Percentiles rank a stretch among this genome's conserved stretches.
These are phyloP conservation scores for Triangularia verruculosa DNA, from an alignment of 2,329 filamentous ascomycete species.

Conservation along the genomic window DNA sequence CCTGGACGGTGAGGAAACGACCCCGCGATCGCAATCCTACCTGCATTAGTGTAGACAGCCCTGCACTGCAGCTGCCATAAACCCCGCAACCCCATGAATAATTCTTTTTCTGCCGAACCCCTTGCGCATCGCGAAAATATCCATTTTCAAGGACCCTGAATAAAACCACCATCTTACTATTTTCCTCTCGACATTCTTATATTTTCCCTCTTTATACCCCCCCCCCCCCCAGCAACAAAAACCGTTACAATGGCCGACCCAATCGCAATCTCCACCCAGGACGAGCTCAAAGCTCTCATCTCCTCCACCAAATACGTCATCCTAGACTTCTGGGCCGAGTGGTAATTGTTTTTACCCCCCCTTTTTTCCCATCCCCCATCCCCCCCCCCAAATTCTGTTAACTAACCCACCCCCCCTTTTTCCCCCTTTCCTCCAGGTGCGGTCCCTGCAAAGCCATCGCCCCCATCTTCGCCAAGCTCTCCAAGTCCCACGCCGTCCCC, in stretches of 20 bases:
- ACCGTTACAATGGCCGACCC: constrained; percentile 20
- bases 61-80: neutral
- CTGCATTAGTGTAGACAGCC: too few species aligned
- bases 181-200: neutral
- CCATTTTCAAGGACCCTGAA: neutral
- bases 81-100: neutral
- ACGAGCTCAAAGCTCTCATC: constrained; percentile 39
- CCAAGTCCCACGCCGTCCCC: constrained; percentile 36
- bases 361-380: neutral
- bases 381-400: neutral
- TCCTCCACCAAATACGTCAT: constrained; percentile 40
- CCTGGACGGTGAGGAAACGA: neutral
- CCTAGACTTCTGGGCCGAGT: constrained; percentile 50
- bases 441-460: constrained; percentile 48
- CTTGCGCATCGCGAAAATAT: neutral
- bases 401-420: neutral
- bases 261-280: constrained; percentile 10
- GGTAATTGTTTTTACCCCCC: constrained; percentile 28
- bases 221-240: neutral
- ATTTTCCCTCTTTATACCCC: neutral
- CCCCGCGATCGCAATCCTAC: neutral
- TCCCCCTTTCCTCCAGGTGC: constrained; percentile 30
- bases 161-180: too few species aligned
- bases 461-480: constrained; percentile 45
- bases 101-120: neutral